Evolutionary conservation across 192 early-diverging fungal species (phyloP).

Genomic region (Globomyces pollinis-pini): DNA sequence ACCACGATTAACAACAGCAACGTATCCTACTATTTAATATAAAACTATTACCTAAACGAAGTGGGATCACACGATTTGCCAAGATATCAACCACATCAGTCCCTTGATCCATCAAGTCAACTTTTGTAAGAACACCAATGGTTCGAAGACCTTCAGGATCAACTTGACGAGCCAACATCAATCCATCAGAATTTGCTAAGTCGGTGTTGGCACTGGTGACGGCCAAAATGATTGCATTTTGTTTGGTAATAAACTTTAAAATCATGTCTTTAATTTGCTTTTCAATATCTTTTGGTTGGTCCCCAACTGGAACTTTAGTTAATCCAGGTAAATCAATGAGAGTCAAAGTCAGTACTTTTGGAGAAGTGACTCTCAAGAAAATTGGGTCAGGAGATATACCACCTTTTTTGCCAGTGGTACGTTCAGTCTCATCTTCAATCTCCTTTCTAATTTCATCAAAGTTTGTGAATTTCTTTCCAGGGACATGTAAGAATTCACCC

Average conservation of each 20-base stretch:
- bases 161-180: slow-evolving; percentile 96
- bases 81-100: slow-evolving; percentile 99
- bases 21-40: slow-evolving; percentile 65
- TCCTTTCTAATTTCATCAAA: slow-evolving; percentile 98
- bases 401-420: slow-evolving; percentile 43
- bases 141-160: slow-evolving; percentile 97
- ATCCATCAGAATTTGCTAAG: slow-evolving; percentile 98
- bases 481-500: slow-evolving; percentile 98
- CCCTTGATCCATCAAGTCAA: slow-evolving; percentile 99
- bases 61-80: slow-evolving; percentile 91
- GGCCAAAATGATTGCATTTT: slow-evolving; percentile 94
- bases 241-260: slow-evolving; percentile 93
- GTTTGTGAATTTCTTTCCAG: slow-evolving; percentile 91
- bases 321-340: slow-evolving; percentile 98
- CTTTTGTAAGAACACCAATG: slow-evolving; percentile 98
- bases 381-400: slow-evolving; percentile 95
- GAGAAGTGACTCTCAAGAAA: slow-evolving; percentile 95
- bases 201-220: slow-evolving; percentile 98
- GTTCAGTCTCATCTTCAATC: slow-evolving; percentile 86
- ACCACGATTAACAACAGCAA: slow-evolving; percentile 98
- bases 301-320: slow-evolving; percentile 97
- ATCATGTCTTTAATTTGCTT: slow-evolving; percentile 98
- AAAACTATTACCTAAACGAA: slow-evolving; percentile 67
- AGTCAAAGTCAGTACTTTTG: slow-evolving; percentile 97
- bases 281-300: slow-evolving; percentile 99